A percentile compares a stretch with the other conserved stretches of the same genome.
Evolutionary conservation across 345 rosid species (phyloP).

Genomic region (Syzygium aromaticum): DNA sequence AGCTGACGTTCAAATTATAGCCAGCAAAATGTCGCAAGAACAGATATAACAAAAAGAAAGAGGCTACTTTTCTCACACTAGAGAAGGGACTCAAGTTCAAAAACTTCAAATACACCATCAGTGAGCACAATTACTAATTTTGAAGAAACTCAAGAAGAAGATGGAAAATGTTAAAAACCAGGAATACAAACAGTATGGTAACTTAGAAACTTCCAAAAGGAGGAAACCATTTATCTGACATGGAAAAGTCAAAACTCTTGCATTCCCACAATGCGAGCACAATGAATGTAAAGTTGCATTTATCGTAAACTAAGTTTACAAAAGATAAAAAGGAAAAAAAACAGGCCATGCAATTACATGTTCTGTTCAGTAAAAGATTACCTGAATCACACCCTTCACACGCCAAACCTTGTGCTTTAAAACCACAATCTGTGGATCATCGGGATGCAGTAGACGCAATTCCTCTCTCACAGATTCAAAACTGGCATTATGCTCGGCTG

Average conservation of each 20-base stretch:
- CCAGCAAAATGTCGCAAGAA: background rate
- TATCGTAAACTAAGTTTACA: background rate
- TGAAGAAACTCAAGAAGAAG: background rate
- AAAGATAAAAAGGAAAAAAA: background rate
- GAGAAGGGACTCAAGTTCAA: background rate
- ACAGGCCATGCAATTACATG: background rate
- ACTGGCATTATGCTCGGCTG: conserved; percentile 87
- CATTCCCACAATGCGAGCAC: background rate
- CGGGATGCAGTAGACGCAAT: conserved; percentile 73
- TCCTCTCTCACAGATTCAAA: conserved; percentile 88
- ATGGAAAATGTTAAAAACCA: background rate
- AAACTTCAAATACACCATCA: background rate
- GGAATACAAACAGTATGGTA: background rate
- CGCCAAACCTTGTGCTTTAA: conserved; percentile 96
- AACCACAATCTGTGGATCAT: conserved; percentile 92
- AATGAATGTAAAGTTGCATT: background rate
- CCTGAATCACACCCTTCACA: conserved; percentile 96
- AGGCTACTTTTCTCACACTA: background rate
- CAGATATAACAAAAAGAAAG: background rate
- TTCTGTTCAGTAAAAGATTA: conserved; percentile 6
- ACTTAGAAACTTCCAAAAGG: background rate
- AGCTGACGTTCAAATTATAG: background rate
- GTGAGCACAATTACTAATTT: background rate
- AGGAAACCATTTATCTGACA: background rate
- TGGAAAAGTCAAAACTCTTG: background rate